Conservation (phyloP, 78 protist species). For the Speleostelium caveatum region DNA sequence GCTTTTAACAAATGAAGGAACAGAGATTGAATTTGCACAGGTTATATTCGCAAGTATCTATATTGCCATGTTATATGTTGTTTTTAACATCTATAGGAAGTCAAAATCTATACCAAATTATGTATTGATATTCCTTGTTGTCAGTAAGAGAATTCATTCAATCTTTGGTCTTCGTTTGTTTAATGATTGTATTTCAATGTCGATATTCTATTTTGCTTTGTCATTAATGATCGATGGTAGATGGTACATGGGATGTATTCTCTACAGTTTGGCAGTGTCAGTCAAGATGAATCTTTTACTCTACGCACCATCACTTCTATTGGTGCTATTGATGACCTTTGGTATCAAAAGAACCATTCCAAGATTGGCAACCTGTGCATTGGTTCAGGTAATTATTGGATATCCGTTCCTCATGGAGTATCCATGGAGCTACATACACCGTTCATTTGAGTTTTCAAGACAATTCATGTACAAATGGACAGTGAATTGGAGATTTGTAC, state of each 20-base stretch:
- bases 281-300: constrained; percentile 95
- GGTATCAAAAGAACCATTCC: constrained; percentile 79
- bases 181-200: constrained; percentile 93
- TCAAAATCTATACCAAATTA: constrained; percentile 67
- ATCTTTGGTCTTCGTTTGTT: constrained; percentile 93
- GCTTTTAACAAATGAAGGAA: constrained; percentile 76
- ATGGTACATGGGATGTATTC: constrained; percentile 82
- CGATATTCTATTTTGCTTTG: constrained; percentile 78
- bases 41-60: constrained; percentile 64
- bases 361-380: constrained; percentile 63
- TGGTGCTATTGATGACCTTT: constrained; percentile 60
- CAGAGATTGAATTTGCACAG: constrained; percentile 79
- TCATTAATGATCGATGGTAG: constrained; percentile 11
- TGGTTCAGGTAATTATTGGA: constrained; percentile 81
- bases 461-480: constrained; percentile 91
- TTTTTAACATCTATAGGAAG: constrained; percentile 33
- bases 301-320: constrained; percentile 86
- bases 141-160: constrained; percentile 91
- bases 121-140: constrained; percentile 45
- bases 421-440: constrained; percentile 66
- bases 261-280: constrained; percentile 86
- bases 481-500: constrained; percentile 92
- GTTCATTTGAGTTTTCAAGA: constrained; percentile 89
- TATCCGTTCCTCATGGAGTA: constrained; percentile 86
- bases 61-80: constrained; percentile 20